Conservation (phyloP, 257 asterid genomes). For the Asclepias syriaca region DNA sequence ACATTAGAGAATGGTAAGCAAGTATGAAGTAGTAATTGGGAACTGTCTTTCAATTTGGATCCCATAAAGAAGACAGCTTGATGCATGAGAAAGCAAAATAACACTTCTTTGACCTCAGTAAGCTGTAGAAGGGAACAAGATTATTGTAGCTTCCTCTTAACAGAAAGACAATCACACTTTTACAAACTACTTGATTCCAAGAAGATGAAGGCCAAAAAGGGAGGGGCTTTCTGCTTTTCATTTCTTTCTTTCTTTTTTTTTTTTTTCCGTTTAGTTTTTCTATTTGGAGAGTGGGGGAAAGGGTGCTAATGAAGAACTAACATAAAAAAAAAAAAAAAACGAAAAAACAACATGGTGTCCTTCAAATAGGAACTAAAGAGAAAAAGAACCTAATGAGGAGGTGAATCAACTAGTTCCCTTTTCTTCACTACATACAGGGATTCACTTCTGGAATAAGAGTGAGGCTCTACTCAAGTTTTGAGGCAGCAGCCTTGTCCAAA, state of each 20-base stretch:
- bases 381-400: conserved; percentile 7
- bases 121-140: not conserved
- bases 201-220: conserved; percentile 18
- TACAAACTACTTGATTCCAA: conserved; percentile 17
- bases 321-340: not conserved
- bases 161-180: conserved; percentile 21
- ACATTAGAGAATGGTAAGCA: too few species aligned
- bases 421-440: conserved; percentile 38
- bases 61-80: too few species aligned
- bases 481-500: conserved; percentile 64
- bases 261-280: too few species aligned
- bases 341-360: conserved; percentile 3
- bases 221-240: not conserved
- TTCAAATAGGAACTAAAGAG: not conserved
- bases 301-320: conserved; percentile 4
- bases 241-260: not conserved
- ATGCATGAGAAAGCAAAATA: not conserved
- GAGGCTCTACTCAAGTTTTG: conserved; percentile 47
- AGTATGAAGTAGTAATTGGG: too few species aligned
- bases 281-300: not conserved
- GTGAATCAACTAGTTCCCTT: conserved; percentile 28
- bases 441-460: conserved; percentile 21
- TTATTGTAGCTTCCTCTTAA: conserved; percentile 21
- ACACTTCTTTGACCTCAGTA: not conserved
- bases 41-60: too few species aligned